Evolutionary conservation across 805 yeast genomes (phyloP), one percentile per base, ranked within the genome.

Genomic region (Blastobotrys chiropterorum): DNA sequence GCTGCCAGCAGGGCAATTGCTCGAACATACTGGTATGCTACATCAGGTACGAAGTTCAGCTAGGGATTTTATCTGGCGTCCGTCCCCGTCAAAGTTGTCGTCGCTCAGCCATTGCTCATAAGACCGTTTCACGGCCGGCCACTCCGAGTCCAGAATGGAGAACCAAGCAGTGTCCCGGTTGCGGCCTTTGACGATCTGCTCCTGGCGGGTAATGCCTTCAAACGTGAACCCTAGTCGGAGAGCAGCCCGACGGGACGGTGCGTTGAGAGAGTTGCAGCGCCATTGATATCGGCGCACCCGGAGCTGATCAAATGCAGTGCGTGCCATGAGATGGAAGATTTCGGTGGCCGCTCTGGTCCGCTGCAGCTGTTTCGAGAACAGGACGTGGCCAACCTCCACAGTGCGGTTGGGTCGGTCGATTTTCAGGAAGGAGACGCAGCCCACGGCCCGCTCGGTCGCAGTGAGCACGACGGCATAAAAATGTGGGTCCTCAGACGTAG

Each of bases 261-360:
- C 60, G 44, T 68, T 66, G 31, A 62, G 57, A 38, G 59, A 56
- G 53, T 67, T 61, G 53, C 71, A 69, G 51, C 64, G 67, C 72
- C 72, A 69, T 51, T 67, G 70, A 46, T 56, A 60, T 14, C 72
- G 58, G 16, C 72, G 57, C 53, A 65, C 64, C 2, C 64, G 62
- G 44, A 66, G 55, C 7, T 39, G 52, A 1, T 63, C 66, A 46
- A 67, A 65, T 1, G 62, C 68, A 45, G 65, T 56, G 38, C 56
- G 56, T 56, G 62, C 58, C 51, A 67, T 45, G 31, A 68, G 55
- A 52, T 58, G 67, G 46, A 62, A 61, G 2, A 66, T 67, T 48
- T 69, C 72, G 1, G 72, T 67, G 7, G 69, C 63, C 22, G 58
- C 53, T 3, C 61, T 56, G 6, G 68, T 67, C 38, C 60, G 50